phyloP scores from a whole-genome alignment of 2,329 filamentous ascomycete species.

The Aureobasidium sp. region DNA sequence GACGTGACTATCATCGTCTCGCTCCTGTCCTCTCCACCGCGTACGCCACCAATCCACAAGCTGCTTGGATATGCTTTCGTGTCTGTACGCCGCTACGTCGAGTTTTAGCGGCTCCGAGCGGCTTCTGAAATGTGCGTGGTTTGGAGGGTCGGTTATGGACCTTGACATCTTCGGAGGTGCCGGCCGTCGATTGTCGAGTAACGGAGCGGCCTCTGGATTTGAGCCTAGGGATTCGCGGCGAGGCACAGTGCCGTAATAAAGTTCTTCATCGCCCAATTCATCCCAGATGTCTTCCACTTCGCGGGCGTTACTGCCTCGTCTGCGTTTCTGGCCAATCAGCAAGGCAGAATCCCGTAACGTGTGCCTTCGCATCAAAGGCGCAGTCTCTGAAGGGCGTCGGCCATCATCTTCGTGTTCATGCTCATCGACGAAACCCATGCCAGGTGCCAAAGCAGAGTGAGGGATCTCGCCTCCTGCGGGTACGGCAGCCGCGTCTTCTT shows the following conservation, averaged over 20 bases:
- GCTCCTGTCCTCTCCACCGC: constrained; percentile 14
- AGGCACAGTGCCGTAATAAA: constrained; percentile 32
- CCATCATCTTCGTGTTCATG: constrained; percentile 29
- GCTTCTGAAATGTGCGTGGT: constrained; percentile 11
- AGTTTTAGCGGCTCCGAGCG: constrained; percentile 4
- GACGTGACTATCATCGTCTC: constrained; percentile 2
- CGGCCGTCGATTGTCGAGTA: background rate
- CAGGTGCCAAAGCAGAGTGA: constrained; percentile 69
- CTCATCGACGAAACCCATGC: constrained; percentile 72
- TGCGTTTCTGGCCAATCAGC: constrained; percentile 10
- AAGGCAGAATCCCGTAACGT: constrained; percentile 9
- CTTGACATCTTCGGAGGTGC: background rate
- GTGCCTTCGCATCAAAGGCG: constrained; percentile 16
- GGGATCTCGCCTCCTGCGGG: constrained; percentile 42
- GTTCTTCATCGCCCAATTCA: constrained; percentile 62
- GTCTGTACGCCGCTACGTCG: constrained; percentile 13
- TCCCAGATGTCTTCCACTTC: constrained; percentile 81
- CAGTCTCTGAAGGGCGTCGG: constrained; percentile 17
- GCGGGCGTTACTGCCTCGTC: constrained; percentile 38
- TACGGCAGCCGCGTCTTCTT: constrained; percentile 52
- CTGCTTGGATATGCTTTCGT: constrained; percentile 6
- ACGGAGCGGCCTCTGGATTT: background rate
- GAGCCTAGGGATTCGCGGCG: background rate
- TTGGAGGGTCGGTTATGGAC: background rate
- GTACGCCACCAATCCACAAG: constrained; percentile 18